Evolutionary conservation across 73 alveolate species (phyloP).

Genomic region (Paramecium bursaria): DNA sequence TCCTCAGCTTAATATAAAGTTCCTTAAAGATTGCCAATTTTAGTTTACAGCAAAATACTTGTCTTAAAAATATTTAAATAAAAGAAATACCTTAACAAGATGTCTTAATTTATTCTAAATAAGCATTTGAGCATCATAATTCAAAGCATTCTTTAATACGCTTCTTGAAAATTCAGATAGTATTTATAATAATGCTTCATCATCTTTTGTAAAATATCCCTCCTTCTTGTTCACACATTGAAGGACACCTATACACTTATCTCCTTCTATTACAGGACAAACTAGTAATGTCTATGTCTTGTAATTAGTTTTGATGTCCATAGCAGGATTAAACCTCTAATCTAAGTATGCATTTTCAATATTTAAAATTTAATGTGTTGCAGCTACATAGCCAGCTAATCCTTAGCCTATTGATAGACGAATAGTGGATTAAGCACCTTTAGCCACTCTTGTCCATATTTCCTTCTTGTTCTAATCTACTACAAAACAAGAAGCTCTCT

Average conservation of each 20-base stretch:
- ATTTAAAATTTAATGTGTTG: conserved; percentile 62
- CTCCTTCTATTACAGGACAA: conserved; percentile 76
- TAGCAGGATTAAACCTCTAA: conserved; percentile 74
- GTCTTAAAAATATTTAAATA: conserved; percentile 1
- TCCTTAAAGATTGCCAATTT: conserved; percentile 3
- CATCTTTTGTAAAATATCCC: conserved; percentile 75
- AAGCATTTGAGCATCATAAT: conserved; percentile 60
- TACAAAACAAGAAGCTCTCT: conserved; percentile 79
- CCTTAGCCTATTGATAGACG: conserved; percentile 75
- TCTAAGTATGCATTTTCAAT: conserved; percentile 80
- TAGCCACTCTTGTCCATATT: conserved; percentile 80
- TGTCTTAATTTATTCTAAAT: conserved; percentile 65
- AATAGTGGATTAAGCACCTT: conserved; percentile 70
- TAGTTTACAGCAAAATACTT: conserved; percentile 10
- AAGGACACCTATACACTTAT: conserved; percentile 60
- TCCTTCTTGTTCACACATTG: conserved; percentile 72
- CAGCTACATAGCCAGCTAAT: conserved; percentile 78
- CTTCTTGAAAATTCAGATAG: conserved; percentile 62
- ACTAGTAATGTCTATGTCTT: conserved; percentile 75
- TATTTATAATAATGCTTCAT: conserved; percentile 62
- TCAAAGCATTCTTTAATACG: conserved; percentile 65
- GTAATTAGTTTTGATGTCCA: conserved; percentile 74
- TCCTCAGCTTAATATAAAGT: conserved; percentile 51
- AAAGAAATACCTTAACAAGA: conserved; percentile 31
- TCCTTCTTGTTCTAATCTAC: conserved; percentile 74